Evolutionary conservation across 345 rosid species (phyloP).

Genomic region (Sisymbrium altissimum): DNA sequence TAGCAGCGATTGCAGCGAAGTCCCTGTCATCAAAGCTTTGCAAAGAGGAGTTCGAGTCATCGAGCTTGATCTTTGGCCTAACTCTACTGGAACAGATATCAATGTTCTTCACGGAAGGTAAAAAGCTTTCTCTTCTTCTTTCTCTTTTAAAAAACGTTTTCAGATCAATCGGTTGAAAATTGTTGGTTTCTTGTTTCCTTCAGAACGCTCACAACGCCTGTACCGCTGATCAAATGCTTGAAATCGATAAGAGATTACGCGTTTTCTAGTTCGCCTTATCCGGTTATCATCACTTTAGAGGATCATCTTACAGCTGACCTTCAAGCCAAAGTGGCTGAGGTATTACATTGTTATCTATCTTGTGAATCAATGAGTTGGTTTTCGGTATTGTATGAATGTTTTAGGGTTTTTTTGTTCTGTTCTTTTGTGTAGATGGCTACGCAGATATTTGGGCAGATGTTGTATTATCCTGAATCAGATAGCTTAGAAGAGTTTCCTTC

Average conservation of each 20-base stretch:
- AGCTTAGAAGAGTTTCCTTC: conserved; percentile 73
- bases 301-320: conserved; percentile 91
- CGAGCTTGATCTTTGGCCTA: conserved; percentile 95
- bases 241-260: conserved; percentile 75
- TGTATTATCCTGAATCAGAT: conserved; percentile 64
- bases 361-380: background rate
- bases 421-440: conserved; percentile 53
- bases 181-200: background rate
- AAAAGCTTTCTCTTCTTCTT: background rate
- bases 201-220: conserved; percentile 87
- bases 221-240: conserved; percentile 68
- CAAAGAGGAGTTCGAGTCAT: conserved; percentile 82
- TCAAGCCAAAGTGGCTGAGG: conserved; percentile 94
- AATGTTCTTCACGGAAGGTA: conserved; percentile 96
- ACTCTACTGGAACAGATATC: conserved; percentile 63
- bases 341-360: conserved; percentile 17
- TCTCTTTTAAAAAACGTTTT: background rate
- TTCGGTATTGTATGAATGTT: background rate
- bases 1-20: conserved; percentile 95
- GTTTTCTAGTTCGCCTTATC: conserved; percentile 70
- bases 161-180: background rate
- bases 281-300: conserved; percentile 88
- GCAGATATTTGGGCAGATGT: conserved; percentile 63
- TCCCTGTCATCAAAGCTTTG: conserved; percentile 74
- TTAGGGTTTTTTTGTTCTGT: background rate